Conservation (phyloP, 2,329 filamentous ascomycete species). For the Fusarium sp. region DNA sequence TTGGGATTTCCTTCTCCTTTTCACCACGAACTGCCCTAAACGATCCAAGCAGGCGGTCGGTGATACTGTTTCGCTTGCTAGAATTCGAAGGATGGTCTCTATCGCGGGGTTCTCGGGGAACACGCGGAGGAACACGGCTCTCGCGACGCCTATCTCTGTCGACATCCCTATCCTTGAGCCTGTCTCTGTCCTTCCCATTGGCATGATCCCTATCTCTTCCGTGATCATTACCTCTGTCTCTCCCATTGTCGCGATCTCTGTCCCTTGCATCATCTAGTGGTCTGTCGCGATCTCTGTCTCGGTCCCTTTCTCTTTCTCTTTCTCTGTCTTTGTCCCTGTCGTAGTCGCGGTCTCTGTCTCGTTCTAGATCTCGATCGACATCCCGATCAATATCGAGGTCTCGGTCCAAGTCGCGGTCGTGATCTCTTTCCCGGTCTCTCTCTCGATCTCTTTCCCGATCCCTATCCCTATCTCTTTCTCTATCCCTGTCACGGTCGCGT, state of each 20-base stretch:
- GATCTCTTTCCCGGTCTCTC: conserved; percentile 8
- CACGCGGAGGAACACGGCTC: conserved; percentile 27
- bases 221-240: conserved; percentile 26
- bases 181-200: conserved; percentile 17
- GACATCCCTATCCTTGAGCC: conserved; percentile 27
- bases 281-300: conserved; percentile 17
- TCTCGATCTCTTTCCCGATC: background rate
- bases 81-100: conserved; percentile 39
- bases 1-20: conserved; percentile 40
- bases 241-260: conserved; percentile 9
- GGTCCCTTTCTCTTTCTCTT: conserved; percentile 12
- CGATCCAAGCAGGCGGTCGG: conserved; percentile 53
- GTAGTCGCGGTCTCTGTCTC: conserved; percentile 3
- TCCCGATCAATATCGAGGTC: conserved; percentile 17
- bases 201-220: conserved; percentile 18
- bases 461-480: background rate
- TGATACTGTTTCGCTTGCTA: conserved; percentile 56
- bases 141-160: conserved; percentile 45
- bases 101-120: conserved; percentile 31
- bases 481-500: conserved; percentile 9
- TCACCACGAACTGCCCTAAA: conserved; percentile 49
- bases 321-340: conserved; percentile 25
- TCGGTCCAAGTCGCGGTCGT: conserved; percentile 7
- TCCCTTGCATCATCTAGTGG: conserved; percentile 2
- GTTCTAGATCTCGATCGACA: conserved; percentile 11